phyloP scores from a whole-genome alignment of 2,329 filamentous ascomycete species.

The Trichoderma atrobrunneum region DNA sequence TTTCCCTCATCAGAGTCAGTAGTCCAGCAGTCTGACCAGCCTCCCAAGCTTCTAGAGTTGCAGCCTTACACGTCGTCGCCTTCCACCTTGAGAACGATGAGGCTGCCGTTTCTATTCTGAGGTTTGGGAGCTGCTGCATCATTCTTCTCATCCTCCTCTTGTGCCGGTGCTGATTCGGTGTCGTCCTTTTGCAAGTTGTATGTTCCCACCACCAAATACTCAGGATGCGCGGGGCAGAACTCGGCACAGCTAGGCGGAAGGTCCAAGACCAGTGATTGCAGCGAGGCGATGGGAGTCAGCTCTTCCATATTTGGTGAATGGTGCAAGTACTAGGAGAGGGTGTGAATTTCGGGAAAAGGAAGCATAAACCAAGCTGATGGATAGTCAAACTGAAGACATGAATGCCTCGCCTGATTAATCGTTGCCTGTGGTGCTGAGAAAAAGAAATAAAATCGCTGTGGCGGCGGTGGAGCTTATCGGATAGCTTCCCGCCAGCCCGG shows the following conservation, averaged over 20 bases:
- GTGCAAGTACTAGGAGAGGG: not conserved
- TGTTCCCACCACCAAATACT: constrained; percentile 77
- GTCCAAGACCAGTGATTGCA: constrained; percentile 54
- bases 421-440: not conserved
- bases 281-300: constrained; percentile 36
- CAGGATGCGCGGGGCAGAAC: constrained; percentile 60
- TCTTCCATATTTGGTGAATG: constrained; percentile 24
- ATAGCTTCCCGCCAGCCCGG: constrained; percentile 12
- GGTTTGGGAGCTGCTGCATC: constrained; percentile 30
- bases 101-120: constrained; percentile 69
- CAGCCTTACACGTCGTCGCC: constrained; percentile 54
- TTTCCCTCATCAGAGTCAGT: constrained; percentile 13
- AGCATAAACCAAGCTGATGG: not conserved
- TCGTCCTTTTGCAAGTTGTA: constrained; percentile 66
- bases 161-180: constrained; percentile 14
- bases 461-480: constrained; percentile 15
- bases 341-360: not conserved
- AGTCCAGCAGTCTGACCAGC: not conserved
- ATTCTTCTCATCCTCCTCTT: not conserved
- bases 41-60: not conserved
- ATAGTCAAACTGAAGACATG: not conserved
- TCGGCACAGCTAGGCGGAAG: constrained; percentile 76
- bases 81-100: constrained; percentile 62
- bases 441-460: not conserved
- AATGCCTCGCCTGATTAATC: not conserved